A percentile compares a stretch with the other conserved stretches of the same genome.
phyloP scores from a whole-genome alignment of 2,329 filamentous ascomycete species.

The Colletotrichum sp. region DNA sequence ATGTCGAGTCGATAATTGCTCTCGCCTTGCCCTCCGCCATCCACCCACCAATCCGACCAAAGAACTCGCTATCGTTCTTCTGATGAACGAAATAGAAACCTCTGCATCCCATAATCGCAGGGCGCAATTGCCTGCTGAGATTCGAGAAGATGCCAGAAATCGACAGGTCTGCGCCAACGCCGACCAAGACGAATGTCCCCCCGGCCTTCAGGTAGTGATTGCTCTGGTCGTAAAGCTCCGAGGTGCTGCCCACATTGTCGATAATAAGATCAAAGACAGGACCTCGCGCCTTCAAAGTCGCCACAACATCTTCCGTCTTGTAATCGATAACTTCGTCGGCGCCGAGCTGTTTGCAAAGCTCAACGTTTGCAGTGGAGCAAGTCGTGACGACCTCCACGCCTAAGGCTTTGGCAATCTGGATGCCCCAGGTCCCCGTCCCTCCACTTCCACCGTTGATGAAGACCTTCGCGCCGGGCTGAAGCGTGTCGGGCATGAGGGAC shows the following conservation, averaged over 20 bases:
- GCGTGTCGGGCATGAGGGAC: constrained; percentile 20
- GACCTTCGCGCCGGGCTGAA: constrained; percentile 20
- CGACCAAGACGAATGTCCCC: constrained; percentile 70
- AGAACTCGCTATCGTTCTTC: constrained; percentile 1
- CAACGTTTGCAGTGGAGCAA: constrained; percentile 36
- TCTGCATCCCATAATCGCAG: not conserved
- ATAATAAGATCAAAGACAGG: constrained; percentile 27
- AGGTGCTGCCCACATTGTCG: constrained; percentile 27
- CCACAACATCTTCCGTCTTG: constrained; percentile 18
- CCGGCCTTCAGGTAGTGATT: constrained; percentile 49
- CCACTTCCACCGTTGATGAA: constrained; percentile 42
- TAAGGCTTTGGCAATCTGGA: constrained; percentile 40
- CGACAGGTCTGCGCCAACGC: constrained; percentile 31
- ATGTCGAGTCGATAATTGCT: constrained; percentile 24
- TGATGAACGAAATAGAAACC: constrained; percentile 12
- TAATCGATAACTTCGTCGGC: constrained; percentile 44
- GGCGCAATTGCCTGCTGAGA: not conserved
- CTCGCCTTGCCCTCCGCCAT: constrained; percentile 29
- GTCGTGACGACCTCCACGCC: constrained; percentile 38
- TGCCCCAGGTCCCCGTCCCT: constrained; percentile 38
- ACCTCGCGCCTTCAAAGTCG: constrained; percentile 18
- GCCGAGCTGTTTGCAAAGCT: constrained; percentile 37
- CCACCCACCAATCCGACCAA: constrained; percentile 24
- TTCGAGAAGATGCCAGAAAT: not conserved
- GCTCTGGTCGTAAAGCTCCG: constrained; percentile 24